These are phyloP conservation scores for Nicotiana attenuata DNA, from an alignment of 257 asterid genomes.

Conservation along the genomic window DNA sequence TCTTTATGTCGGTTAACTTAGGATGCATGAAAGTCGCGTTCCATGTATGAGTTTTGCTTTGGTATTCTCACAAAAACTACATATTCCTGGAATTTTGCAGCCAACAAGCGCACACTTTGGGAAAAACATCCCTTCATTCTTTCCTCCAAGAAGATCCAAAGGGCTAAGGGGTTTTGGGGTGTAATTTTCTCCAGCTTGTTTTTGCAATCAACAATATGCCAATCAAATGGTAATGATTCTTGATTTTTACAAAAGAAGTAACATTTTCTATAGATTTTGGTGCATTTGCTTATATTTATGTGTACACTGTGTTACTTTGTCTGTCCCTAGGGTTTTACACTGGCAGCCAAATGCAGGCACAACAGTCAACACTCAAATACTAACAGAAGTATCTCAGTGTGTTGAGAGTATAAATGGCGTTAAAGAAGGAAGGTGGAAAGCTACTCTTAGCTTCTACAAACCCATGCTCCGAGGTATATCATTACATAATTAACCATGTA, in stretches of 20 bases:
- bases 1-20: too few species aligned
- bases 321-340: slow-evolving; percentile 65
- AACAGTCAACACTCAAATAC: slow-evolving; percentile 80
- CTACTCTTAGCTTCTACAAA: slow-evolving; percentile 75
- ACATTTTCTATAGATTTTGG: not conserved
- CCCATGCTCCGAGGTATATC: slow-evolving; percentile 71
- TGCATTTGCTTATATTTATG: not conserved
- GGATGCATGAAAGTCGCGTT: too few species aligned
- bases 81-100: too few species aligned
- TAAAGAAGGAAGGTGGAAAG: slow-evolving; percentile 91
- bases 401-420: slow-evolving; percentile 86
- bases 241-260: not conserved
- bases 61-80: too few species aligned
- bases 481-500: not conserved
- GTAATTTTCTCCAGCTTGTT: not conserved
- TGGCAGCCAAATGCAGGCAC: slow-evolving; percentile 97
- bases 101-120: too few species aligned
- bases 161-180: not conserved
- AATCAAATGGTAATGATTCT: not conserved
- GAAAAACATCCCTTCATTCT: not conserved
- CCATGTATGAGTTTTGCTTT: too few species aligned
- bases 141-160: not conserved
- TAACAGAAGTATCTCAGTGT: slow-evolving; percentile 82
- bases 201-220: not conserved
- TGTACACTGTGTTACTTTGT: not conserved